Evolutionary conservation across 306 rosid genomes (phyloP).

Genomic region (Astragalus glycyphyllos): DNA sequence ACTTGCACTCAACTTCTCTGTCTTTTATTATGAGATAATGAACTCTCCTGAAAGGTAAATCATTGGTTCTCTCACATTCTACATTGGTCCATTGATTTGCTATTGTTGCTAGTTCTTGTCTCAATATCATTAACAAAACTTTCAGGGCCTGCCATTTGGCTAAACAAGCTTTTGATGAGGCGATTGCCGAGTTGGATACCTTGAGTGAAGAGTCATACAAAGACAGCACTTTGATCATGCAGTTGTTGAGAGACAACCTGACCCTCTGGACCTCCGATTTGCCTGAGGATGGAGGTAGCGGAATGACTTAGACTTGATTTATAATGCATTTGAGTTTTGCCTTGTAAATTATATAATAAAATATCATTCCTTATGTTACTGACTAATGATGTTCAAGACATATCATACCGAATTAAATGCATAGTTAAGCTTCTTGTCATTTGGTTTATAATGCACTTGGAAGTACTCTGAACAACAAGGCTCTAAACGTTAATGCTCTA

Average conservation of each 20-base stretch:
- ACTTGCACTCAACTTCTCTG: constrained; percentile 97
- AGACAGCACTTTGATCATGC: constrained; percentile 99
- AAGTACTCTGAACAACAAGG: background rate
- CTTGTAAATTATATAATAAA: background rate
- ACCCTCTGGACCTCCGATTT: constrained; percentile 99
- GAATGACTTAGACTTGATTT: constrained; percentile 23
- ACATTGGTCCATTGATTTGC: constrained; percentile 22
- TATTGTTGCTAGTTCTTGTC: constrained; percentile 32
- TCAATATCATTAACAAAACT: constrained; percentile 40
- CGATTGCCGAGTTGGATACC: constrained; percentile 97
- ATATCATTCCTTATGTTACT: constrained; percentile 20
- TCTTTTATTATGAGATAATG: constrained; percentile 96
- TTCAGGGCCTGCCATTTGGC: constrained; percentile 99
- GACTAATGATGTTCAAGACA: constrained; percentile 22
- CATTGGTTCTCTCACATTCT: constrained; percentile 9
- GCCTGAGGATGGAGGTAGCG: constrained; percentile 97
- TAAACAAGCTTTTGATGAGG: constrained; percentile 98
- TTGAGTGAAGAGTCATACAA: constrained; percentile 98
- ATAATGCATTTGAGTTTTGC: constrained; percentile 20
- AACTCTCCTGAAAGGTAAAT: constrained; percentile 94
- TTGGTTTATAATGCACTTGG: constrained; percentile 13
- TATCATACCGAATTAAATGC: constrained; percentile 26
- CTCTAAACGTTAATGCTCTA: constrained; percentile 30
- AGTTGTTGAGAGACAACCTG: constrained; percentile 96
- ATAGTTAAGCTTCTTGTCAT: constrained; percentile 23